A percentile compares a stretch with the other conserved stretches of the same genome.
Evolutionary conservation across 2,329 filamentous ascomycete genomes (phyloP).

Genomic region (Hymenoscyphus linearis): DNA sequence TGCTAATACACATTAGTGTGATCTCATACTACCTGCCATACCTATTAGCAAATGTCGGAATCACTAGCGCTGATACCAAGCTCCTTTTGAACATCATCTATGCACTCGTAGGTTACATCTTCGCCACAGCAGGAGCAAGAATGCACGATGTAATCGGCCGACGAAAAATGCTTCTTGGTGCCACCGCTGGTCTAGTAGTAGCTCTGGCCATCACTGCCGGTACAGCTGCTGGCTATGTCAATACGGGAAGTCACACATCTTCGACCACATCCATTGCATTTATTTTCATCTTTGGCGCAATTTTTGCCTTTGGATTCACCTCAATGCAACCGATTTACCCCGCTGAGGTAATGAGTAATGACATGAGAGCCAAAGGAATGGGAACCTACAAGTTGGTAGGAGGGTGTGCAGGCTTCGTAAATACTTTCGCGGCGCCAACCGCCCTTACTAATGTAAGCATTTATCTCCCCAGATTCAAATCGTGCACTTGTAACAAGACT

Average conservation of each 20-base stretch:
- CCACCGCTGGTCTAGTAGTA: background rate
- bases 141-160: background rate
- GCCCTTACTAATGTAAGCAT: conserved; percentile 17
- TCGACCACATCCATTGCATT: background rate
- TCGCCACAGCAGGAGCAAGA: background rate
- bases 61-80: background rate
- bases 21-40: background rate
- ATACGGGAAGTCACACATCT: background rate
- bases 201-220: background rate
- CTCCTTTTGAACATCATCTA: background rate
- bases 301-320: background rate
- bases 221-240: background rate
- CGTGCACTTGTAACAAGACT: background rate
- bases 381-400: background rate
- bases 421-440: conserved; percentile 23
- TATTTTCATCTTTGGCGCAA: background rate
- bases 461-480: too few relatives aligned
- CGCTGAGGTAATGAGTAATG: background rate
- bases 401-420: conserved; percentile 27
- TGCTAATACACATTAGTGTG: background rate
- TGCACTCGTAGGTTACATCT: background rate
- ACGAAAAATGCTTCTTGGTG: background rate
- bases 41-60: background rate
- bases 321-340: background rate
- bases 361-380: background rate